A percentile compares a stretch with the other conserved stretches of the same genome.
These are phyloP conservation scores for Citrullus amarus DNA, from an alignment of 306 rosid species.

Conservation along the genomic window DNA sequence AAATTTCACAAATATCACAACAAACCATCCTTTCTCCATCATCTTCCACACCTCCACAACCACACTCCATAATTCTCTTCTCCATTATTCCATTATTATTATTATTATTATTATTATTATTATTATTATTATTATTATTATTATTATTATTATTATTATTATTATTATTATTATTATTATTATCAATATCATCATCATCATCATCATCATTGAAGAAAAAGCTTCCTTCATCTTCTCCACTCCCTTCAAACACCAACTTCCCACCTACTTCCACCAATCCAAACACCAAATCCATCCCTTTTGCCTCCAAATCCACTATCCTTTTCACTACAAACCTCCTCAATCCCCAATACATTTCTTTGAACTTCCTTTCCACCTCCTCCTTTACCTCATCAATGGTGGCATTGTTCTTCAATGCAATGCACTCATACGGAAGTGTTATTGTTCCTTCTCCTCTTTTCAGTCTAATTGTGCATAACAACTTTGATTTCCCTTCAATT, in stretches of 20 bases:
- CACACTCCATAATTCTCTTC: conserved; percentile 34
- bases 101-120: no score
- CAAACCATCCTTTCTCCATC: conserved; percentile 78
- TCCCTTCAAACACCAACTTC: conserved; percentile 34
- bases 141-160: neutral
- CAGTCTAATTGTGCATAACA: conserved; percentile 40
- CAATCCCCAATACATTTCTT: conserved; percentile 66
- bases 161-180: no score
- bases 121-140: no score
- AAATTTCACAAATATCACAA: conserved; percentile 78
- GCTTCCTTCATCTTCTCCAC: neutral
- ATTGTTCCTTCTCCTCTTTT: neutral
- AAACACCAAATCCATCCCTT: conserved; percentile 38
- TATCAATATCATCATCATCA: neutral
- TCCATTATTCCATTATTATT: conserved; percentile 18
- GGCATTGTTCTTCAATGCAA: conserved; percentile 33
- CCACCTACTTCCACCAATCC: conserved; percentile 46
- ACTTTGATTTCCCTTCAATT: conserved; percentile 27
- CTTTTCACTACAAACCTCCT: conserved; percentile 48
- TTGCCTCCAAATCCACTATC: conserved; percentile 22
- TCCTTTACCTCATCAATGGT: conserved; percentile 52
- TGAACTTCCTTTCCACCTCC: conserved; percentile 57
- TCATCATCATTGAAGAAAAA: neutral
- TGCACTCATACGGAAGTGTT: conserved; percentile 50
- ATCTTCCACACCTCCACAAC: conserved; percentile 71